Percentiles rank a stretch among this genome's conserved stretches.
Conservation (phyloP, 2,329 filamentous ascomycete species). For the Xylariaceae sp. region DNA sequence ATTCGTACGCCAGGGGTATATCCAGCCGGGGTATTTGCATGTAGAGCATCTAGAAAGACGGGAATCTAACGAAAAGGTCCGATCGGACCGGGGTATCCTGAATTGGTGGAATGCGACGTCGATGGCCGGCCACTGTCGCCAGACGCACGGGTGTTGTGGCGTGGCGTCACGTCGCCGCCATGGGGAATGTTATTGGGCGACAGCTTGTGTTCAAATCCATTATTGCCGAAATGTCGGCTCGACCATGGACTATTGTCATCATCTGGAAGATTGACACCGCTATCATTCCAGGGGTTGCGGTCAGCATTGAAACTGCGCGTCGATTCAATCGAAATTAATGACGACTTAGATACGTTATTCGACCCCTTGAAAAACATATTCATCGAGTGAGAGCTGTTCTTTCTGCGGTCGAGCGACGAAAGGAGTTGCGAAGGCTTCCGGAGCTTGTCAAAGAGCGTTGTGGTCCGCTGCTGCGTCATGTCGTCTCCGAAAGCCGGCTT, state of each 20-base stretch:
- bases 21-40: slow-evolving; percentile 66
- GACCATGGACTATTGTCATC: slow-evolving; percentile 75
- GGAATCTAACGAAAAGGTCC: slow-evolving; percentile 85
- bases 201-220: slow-evolving; percentile 68
- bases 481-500: slow-evolving; percentile 84
- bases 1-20: slow-evolving; percentile 69
- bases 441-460: slow-evolving; percentile 86
- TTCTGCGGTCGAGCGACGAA: slow-evolving; percentile 93
- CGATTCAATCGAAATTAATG: slow-evolving; percentile 93
- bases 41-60: slow-evolving; percentile 53
- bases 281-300: slow-evolving; percentile 98
- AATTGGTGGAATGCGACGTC: slow-evolving; percentile 93
- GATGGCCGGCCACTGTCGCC: slow-evolving; percentile 91
- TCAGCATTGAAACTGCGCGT: slow-evolving; percentile 89
- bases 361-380: slow-evolving; percentile 93
- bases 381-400: slow-evolving; percentile 88
- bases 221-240: slow-evolving; percentile 64
- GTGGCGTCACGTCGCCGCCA: slow-evolving; percentile 81
- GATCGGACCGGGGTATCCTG: slow-evolving; percentile 93
- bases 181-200: slow-evolving; percentile 64
- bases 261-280: slow-evolving; percentile 90
- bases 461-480: slow-evolving; percentile 76
- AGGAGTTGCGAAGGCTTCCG: slow-evolving; percentile 82
- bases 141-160: slow-evolving; percentile 82
- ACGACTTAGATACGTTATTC: slow-evolving; percentile 90